These are phyloP conservation scores for Trichoderma koningiopsis DNA, from an alignment of 2,329 filamentous ascomycete genomes.

Conservation along the genomic window DNA sequence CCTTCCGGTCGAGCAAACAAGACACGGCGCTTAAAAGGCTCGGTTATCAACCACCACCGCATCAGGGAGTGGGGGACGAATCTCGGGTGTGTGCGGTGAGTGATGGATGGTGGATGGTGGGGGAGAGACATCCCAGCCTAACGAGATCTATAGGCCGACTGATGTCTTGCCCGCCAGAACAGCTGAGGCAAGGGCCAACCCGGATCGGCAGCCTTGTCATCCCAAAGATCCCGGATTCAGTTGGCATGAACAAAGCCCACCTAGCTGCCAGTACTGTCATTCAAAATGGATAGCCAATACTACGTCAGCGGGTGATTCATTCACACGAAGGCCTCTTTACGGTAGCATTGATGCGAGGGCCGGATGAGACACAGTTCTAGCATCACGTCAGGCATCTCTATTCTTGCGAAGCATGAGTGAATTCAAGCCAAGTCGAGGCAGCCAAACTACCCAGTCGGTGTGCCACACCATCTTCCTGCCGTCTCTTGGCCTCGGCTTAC, in stretches of 20 bases:
- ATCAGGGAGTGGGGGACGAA: neutral
- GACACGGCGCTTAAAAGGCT: neutral
- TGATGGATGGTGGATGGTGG: neutral
- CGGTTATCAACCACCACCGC: neutral
- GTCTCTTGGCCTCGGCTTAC: neutral
- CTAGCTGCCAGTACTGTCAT: neutral
- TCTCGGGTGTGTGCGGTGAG: neutral
- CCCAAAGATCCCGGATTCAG: slow-evolving; percentile 16
- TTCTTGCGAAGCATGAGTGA: neutral
- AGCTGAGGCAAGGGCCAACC: neutral
- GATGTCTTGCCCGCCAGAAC: slow-evolving; percentile 1
- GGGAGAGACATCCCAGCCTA: neutral
- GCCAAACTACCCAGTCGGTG: neutral
- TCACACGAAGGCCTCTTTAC: neutral
- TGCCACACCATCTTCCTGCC: neutral
- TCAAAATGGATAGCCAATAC: neutral
- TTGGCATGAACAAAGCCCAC: neutral
- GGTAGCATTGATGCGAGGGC: neutral
- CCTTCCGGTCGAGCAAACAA: neutral
- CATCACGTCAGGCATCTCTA: neutral
- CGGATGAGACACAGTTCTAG: neutral
- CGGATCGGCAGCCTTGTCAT: neutral
- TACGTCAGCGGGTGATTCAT: neutral
- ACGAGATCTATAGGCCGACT: neutral
- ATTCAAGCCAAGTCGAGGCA: neutral